Base-by-base conservation (phyloP, 495 filamentous ascomycete genomes). In the Niebla homalea region DNA sequence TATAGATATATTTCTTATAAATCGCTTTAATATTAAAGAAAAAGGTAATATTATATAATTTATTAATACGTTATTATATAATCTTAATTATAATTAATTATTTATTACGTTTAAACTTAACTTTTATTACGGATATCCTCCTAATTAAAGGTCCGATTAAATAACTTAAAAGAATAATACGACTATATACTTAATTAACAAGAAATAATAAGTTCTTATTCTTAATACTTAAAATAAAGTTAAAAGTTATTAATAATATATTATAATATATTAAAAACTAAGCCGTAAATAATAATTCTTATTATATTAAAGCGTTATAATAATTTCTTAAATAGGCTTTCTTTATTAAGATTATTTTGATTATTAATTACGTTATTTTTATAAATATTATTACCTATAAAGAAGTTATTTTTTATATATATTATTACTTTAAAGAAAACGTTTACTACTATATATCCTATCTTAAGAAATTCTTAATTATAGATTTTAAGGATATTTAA, bases 191-290 rank as follows among this genome's bases (percentile, higher is more conserved):
- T 6, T 21, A 25, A 54, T 48, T 35, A 36, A 35, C 46, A 23
- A 51, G n/a, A 45, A n/a, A 39, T 21, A 51, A 41, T 45, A 36
- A 5, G 26, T 54, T 51, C 23, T 48, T 16, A 36, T 54, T 52
- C 21, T 32, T 54, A 15, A 40, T 51, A 5, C 10, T 53, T n/a
- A 48, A 54, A 35, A 22, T 51, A 23, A 51, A 54, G 48, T 19
- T 48, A 20, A 39, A 54, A 36, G 18, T 37, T 12, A 41, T 39
- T 44, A 38, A 38, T 16, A 39, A 39, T 44, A 44, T n/a, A n/a
- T 16, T 54, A 14, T 18, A 14, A 6, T 14, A 22, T 22, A 48
- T 48, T 1, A 26, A 54, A 21, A 44, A 42, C 19, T 23, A 51
- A 32, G 48, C 48, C 32, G 52, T 48, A 18, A 39, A 48, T 10